A percentile compares a stretch with the other conserved stretches of the same genome.
Evolutionary conservation across 768 basidiomycete species (phyloP).

Genomic region (Tricholomella constricta): DNA sequence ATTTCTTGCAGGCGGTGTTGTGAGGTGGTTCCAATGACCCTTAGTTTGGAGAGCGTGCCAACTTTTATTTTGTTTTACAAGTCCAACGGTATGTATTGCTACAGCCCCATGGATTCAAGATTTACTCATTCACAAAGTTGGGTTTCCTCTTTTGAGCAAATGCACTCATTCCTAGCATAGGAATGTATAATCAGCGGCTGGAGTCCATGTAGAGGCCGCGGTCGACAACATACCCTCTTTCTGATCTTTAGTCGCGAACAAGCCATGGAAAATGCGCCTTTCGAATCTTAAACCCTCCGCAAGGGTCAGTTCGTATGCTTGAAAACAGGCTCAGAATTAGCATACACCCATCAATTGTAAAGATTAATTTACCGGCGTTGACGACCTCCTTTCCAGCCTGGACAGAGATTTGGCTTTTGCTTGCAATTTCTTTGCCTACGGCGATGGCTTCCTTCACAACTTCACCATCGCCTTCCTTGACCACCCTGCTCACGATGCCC

Average conservation of each 20-base stretch:
- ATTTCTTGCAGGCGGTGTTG: constrained; percentile 38
- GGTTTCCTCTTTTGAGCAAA: constrained; percentile 94
- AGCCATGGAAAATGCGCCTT: constrained; percentile 83
- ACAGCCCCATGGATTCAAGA: not conserved
- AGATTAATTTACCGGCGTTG: constrained; percentile 64
- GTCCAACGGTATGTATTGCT: not conserved
- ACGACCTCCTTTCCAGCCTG: constrained; percentile 93
- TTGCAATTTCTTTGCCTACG: constrained; percentile 76
- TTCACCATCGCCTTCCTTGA: constrained; percentile 70
- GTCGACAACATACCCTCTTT: constrained; percentile 74
- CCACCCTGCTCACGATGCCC: constrained; percentile 87
- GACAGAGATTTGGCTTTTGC: constrained; percentile 81
- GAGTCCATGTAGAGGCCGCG: constrained; percentile 8
- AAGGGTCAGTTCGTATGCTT: constrained; percentile 81
- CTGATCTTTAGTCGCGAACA: constrained; percentile 94
- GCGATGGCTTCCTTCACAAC: constrained; percentile 87
- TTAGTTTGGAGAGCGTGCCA: not conserved
- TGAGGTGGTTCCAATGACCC: constrained; percentile 39
- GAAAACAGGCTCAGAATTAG: constrained; percentile 2
- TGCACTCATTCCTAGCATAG: constrained; percentile 81
- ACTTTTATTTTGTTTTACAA: not conserved
- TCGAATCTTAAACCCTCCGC: constrained; percentile 86
- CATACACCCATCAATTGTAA: not conserved
- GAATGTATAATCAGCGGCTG: not conserved
- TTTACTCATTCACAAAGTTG: constrained; percentile 61